Evolutionary conservation across 1,284 basidiomycete species (phyloP).

Genomic region (Calocybe gambosa): DNA sequence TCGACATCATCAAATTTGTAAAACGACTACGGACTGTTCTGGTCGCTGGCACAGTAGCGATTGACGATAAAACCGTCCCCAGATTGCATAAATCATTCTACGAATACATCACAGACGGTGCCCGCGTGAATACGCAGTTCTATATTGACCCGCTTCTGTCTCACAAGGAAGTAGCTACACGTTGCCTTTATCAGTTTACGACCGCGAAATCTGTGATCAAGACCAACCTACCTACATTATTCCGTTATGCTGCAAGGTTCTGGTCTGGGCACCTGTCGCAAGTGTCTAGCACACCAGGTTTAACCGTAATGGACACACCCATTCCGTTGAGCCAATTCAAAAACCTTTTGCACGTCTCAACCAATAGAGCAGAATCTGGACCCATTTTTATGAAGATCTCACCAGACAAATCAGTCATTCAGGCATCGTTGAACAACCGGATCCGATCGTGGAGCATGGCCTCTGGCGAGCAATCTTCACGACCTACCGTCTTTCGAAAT

Average conservation of each 20-base stretch:
- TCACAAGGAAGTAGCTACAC: constrained; percentile 2
- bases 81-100: constrained; percentile 13
- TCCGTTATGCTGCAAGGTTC: constrained; percentile 6
- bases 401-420: background rate
- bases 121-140: background rate
- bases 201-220: background rate
- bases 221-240: background rate
- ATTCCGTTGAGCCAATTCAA: background rate
- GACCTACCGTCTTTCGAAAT: background rate
- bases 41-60: constrained; percentile 8
- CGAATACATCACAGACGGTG: constrained; percentile 7
- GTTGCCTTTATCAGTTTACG: constrained; percentile 4
- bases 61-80: constrained; percentile 10
- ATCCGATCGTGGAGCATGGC: background rate
- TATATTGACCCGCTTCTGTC: background rate
- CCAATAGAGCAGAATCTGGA: background rate
- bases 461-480: background rate
- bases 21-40: constrained; percentile 13
- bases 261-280: constrained; percentile 1
- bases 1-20: constrained; percentile 10
- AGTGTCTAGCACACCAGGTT: background rate
- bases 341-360: background rate
- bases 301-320: background rate
- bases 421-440: background rate
- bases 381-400: constrained; percentile 1